Evolutionary conservation across 805 yeast genomes (phyloP).

Genomic region (Metschnikowia koreensis): DNA sequence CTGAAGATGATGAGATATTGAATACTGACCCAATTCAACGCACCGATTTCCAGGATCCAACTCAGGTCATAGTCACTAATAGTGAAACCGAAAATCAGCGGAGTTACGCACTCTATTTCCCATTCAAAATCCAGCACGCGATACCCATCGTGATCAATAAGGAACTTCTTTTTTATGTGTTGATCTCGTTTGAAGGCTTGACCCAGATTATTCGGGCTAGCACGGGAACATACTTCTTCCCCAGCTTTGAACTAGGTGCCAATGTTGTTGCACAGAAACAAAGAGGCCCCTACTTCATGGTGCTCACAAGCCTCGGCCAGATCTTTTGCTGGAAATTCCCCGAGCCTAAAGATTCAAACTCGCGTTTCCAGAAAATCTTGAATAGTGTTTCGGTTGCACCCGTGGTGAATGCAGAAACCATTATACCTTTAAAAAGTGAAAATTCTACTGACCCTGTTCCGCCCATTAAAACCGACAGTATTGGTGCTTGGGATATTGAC

Average conservation of each 20-base stretch:
- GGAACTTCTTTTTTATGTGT: constrained; percentile 44
- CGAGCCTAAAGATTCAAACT: constrained; percentile 5
- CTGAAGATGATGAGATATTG: constrained; percentile 35
- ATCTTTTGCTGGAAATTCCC: constrained; percentile 52
- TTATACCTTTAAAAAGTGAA: constrained; percentile 10
- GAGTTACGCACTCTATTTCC: constrained; percentile 39
- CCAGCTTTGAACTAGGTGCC: constrained; percentile 53
- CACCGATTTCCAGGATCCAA: constrained; percentile 47
- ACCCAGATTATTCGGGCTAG: constrained; percentile 44
- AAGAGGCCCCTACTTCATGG: constrained; percentile 32
- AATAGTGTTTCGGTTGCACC: constrained; percentile 53
- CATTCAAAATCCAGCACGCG: constrained; percentile 51
- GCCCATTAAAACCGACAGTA: constrained; percentile 9
- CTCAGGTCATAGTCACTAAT: constrained; percentile 45
- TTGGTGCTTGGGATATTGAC: constrained; percentile 30
- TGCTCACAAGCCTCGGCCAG: constrained; percentile 51
- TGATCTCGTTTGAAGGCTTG: constrained; percentile 60
- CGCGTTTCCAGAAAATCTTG: constrained; percentile 29
- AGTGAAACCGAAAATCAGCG: constrained; percentile 30
- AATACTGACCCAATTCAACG: constrained; percentile 34
- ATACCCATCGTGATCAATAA: constrained; percentile 34
- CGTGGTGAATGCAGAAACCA: constrained; percentile 38
- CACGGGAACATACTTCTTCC: constrained; percentile 45
- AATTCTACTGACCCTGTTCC: background rate
- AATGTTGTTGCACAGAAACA: constrained; percentile 41